Percentiles rank a stretch among this genome's conserved stretches.
Evolutionary conservation across 257 asterid genomes (phyloP).

Genomic region (Lycium barbarum): DNA sequence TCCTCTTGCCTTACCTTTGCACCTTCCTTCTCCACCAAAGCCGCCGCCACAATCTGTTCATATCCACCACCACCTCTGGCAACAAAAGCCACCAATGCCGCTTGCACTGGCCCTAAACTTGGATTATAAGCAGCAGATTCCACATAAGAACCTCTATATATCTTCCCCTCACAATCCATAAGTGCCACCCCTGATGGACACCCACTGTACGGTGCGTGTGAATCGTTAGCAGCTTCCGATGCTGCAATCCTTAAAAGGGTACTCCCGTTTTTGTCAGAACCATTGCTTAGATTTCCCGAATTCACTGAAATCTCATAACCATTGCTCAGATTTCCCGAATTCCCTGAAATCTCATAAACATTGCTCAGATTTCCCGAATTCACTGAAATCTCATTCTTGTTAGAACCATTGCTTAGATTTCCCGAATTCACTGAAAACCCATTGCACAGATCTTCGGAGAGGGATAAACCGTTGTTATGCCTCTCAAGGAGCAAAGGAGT

Average conservation of each 20-base stretch:
- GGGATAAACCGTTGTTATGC: constrained; percentile 50
- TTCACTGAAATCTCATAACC: constrained; percentile 51
- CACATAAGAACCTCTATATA: constrained; percentile 69
- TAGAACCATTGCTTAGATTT: no score
- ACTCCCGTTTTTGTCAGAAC: constrained; percentile 37
- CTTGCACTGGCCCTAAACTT: constrained; percentile 84
- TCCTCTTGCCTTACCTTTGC: constrained; percentile 72
- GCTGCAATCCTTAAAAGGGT: constrained; percentile 53
- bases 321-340: constrained; percentile 32
- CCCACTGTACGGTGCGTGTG: constrained; percentile 88
- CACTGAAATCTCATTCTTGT: no score
- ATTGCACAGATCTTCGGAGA: constrained; percentile 37
- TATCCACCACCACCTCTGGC: constrained; percentile 78
- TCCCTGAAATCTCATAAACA: no score
- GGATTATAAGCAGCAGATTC: constrained; percentile 97
- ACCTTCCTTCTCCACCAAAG: constrained; percentile 73
- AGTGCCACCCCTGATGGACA: constrained; percentile 89
- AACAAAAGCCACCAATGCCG: constrained; percentile 76
- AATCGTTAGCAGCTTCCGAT: constrained; percentile 71
- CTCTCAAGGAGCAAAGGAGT: constrained; percentile 73
- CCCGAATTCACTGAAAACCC: constrained; percentile 39
- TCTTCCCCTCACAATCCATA: constrained; percentile 80
- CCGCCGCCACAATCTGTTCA: constrained; percentile 78
- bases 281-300: constrained; percentile 39
- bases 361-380: no score